Base-by-base conservation (phyloP, 176 grass and related monocot species). In the Guadua angustifolia region DNA sequence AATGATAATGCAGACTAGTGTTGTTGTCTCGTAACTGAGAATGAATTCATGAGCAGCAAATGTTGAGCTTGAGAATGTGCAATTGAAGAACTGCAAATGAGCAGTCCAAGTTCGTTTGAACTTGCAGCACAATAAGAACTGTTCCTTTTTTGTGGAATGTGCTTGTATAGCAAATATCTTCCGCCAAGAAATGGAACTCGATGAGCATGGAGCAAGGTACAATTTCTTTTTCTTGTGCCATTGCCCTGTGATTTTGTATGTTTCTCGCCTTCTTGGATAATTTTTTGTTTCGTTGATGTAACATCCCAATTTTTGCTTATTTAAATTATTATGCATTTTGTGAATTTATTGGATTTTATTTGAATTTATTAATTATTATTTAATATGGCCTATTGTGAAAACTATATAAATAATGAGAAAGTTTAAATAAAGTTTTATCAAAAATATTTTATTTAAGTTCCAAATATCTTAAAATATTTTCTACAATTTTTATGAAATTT, bases 31-130 rank as follows among this genome's bases (percentile, higher is more conserved):
- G 6, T 53, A 5, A 79, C 0, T 11, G 49, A 46, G 25, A 79
- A 66, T 21, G 49, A 29, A 68, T 66, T 58, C 57, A 40, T 60
- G 67, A 49, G 10, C 62, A 76, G 51, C 40, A 69, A 39, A 50
- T 58, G 9, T 58, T 50, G 13, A 47, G 50, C 42, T 26, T 57
- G 9, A 15, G 36, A 36, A 70, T 9, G 4, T 62, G 24, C 11
- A 39, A 29, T n/a, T 61, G 42, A 39, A 29, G 47, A 29, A 8
- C n/a, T 78, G 65, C 62, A 61, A 45, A 53, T 38, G 47, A 57
- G 52, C 38, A 38, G 25, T 57, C 14, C 38, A 56, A 50, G 16
- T 16, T 43, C 11, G 18, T 78, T 36, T 72, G 66, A 49, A 73
- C 26, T 79, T 72, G 63, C 13, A 73, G 59, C 66, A 71, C 1